Percentiles rank a stretch among this genome's conserved stretches.
These are phyloP conservation scores for Pseudoscleropodium purum DNA, from an alignment of 225 moss, liverwort and hornwort species.

Conservation along the genomic window DNA sequence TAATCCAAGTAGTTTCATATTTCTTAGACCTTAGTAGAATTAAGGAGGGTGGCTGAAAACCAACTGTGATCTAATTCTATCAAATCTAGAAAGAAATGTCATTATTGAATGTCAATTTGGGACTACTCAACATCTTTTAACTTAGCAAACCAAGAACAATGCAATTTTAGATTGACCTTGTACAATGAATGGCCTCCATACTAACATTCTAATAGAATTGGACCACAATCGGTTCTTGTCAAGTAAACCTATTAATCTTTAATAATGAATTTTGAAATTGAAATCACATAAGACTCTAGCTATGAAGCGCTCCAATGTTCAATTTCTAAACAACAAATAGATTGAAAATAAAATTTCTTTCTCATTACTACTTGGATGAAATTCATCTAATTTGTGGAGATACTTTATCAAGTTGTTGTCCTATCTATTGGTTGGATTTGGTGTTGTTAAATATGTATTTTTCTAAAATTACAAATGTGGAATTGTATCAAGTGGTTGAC, in stretches of 20 bases:
- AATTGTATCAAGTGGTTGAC: too few relatives aligned
- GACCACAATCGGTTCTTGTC: not conserved
- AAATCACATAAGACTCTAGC: not conserved
- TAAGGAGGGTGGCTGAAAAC: accelerated
- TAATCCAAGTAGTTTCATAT: not conserved
- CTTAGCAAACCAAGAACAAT: not conserved
- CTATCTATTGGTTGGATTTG: too few relatives aligned
- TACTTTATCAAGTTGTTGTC: too few relatives aligned
- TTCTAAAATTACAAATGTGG: too few relatives aligned
- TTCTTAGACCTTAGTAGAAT: not conserved
- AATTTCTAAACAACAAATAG: too few relatives aligned
- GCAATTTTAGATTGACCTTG: not conserved
- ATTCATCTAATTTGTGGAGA: too few relatives aligned
- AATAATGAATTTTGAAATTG: not conserved
- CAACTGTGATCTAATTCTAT: not conserved
- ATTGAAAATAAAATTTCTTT: too few relatives aligned
- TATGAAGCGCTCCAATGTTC: too few relatives aligned
- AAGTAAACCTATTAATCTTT: not conserved
- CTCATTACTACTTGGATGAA: too few relatives aligned
- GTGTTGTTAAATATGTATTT: too few relatives aligned
- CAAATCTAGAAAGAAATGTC: not conserved
- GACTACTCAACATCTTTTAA: not conserved
- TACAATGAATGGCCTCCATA: not conserved
- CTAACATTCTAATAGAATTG: not conserved
- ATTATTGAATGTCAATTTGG: not conserved